Base-by-base conservation (phyloP, 129 eudicot species). In the Chrysanthemum makinoi region DNA sequence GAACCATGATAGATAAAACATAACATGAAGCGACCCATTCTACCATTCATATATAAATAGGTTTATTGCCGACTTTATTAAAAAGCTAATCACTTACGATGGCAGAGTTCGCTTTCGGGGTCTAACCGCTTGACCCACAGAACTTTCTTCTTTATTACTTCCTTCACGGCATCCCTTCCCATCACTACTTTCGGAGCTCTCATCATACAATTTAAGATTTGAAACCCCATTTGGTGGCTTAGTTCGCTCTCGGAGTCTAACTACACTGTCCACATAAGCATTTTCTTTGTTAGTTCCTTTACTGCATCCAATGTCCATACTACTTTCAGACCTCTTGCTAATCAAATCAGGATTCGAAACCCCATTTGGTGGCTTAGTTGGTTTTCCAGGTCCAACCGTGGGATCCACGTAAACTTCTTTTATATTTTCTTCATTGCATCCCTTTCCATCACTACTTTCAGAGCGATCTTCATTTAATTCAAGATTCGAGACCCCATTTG, bases 61-160 rank as follows among this genome's bases (percentile, higher is more conserved):
- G 43, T 33, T 30, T 6, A 33, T 5, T 33, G 43, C 8, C 7
- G 5, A 6, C 43, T 33, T 33, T 0, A 33, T 17, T 65, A 56
- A 74, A 54, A 17, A 17, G 57, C 10, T 24, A 68, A 78, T 75
- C 52, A 64, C 80, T 77, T 81, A 82, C 89, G 35, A 15, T 43
- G 73, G 67, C 19, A 7, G 71, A 51, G 57, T 68, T 53, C 18
- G 83, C 72, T 83, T 77, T 59, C 20, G 54, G 61, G 47, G 51
- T 77, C 87, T 73, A 11, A 52, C 17, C 10, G 76, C 13, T 68
- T 18, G 18, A 50, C 72, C 59, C 81, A 68, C 28, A 51, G 49
- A 66, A 68, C 65, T 10, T 28, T 15, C 33, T 59, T 73, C 51
- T 61, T 61, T 18, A 12, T 4, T 2, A 13, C 46, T 28, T 61